Percentiles rank a stretch among this genome's conserved stretches.
phyloP scores from a whole-genome alignment of 768 basidiomycete species.

The Auricularia sp. region DNA sequence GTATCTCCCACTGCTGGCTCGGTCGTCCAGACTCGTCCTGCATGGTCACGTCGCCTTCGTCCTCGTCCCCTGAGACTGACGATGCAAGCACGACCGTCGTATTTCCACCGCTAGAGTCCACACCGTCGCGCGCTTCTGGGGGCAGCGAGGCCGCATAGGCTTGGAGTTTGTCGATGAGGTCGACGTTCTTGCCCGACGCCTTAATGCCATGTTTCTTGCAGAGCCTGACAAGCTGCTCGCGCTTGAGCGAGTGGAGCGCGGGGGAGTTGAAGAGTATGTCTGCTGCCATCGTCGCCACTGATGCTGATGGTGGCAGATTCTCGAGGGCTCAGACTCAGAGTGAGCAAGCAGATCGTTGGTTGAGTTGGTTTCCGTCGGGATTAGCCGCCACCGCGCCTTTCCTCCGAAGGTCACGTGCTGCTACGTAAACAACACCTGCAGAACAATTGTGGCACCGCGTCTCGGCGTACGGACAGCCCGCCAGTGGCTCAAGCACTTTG shows the following conservation, averaged over 20 bases:
- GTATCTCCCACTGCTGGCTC: conserved; percentile 76
- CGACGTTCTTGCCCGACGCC: conserved; percentile 68
- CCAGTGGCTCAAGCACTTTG: conserved; percentile 3
- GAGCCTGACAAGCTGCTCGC: conserved; percentile 73
- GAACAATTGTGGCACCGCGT: not conserved
- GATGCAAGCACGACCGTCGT: not conserved
- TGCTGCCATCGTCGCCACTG: not conserved
- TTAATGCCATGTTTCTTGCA: conserved; percentile 79
- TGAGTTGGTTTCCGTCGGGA: not conserved
- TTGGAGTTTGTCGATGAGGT: conserved; percentile 61
- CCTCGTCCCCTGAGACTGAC: conserved; percentile 20
- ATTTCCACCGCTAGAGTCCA: too few relatives aligned
- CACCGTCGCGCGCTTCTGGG: conserved; percentile 37
- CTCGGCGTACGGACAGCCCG: not conserved
- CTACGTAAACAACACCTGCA: not conserved
- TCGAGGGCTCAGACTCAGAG: not conserved
- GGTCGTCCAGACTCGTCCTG: conserved; percentile 10
- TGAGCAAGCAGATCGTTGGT: not conserved
- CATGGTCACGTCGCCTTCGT: conserved; percentile 22
- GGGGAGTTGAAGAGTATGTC: conserved; percentile 78
- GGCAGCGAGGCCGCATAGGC: conserved; percentile 58
- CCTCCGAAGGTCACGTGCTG: not conserved
- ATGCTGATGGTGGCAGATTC: not conserved
- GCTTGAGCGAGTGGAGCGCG: conserved; percentile 72
- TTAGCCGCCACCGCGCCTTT: too few relatives aligned